Conservation (phyloP, 2,329 filamentous ascomycete genomes). For the Chalara sp. region DNA sequence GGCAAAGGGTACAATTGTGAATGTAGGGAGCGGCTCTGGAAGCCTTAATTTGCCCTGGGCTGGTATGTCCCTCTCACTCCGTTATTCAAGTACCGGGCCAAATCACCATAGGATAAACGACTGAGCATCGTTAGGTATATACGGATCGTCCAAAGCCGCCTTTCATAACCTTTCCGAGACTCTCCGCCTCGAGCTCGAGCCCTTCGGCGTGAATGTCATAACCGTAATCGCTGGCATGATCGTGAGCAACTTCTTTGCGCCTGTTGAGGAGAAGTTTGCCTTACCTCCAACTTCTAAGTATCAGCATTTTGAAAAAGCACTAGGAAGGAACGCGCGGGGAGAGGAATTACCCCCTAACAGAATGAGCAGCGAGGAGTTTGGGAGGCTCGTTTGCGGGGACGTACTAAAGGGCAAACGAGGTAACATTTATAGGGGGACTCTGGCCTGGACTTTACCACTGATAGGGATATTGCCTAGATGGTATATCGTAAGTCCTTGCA, state of each 20-base stretch:
- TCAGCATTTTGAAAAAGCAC: not conserved
- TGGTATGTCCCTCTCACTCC: constrained; percentile 19
- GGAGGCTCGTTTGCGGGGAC: not conserved
- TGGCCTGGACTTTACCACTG: not conserved
- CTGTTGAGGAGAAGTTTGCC: not conserved
- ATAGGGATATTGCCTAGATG: not conserved
- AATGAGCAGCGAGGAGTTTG: not conserved
- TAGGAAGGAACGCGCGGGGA: not conserved
- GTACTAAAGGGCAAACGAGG: not conserved
- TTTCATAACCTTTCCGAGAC: constrained; percentile 2
- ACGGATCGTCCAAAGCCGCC: constrained; percentile 9
- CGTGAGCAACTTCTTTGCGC: not conserved
- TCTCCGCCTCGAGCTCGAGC: constrained; percentile 9
- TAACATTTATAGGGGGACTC: not conserved
- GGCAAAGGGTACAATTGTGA: constrained; percentile 21
- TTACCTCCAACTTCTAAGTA: not conserved
- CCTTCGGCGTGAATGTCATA: constrained; percentile 7
- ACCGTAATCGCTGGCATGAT: constrained; percentile 3
- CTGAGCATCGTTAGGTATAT: constrained; percentile 12
- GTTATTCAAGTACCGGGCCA: not conserved
- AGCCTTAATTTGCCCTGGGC: constrained; percentile 21
- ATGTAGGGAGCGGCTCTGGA: constrained; percentile 11
- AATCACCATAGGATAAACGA: not conserved
- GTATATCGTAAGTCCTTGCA: not conserved
- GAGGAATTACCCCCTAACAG: not conserved